Percentiles rank a stretch among this genome's conserved stretches.
Conservation (phyloP, 192 early-diverging fungal genomes). For the Coemansia sp. region DNA sequence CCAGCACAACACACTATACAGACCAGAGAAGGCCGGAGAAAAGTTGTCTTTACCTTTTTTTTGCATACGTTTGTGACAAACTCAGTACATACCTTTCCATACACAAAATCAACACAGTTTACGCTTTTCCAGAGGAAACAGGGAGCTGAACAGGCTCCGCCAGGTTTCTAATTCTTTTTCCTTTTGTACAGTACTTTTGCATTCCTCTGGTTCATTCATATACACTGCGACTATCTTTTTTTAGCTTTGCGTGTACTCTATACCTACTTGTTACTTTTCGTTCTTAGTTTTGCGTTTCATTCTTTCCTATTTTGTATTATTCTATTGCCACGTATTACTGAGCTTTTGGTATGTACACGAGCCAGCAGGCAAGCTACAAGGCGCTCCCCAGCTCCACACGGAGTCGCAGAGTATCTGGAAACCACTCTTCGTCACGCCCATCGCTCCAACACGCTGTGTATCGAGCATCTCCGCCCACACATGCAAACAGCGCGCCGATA, state of each 20-base stretch:
- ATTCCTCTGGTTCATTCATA: not conserved
- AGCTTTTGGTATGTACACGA: slow-evolving; percentile 30
- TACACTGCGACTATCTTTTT: not conserved
- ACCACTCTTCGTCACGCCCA: slow-evolving; percentile 29
- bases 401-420: slow-evolving; percentile 43
- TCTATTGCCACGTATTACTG: not conserved
- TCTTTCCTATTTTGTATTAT: not conserved
- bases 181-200: slow-evolving; percentile 5
- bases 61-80: not conserved
- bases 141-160: not conserved
- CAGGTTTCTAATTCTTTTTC: not conserved
- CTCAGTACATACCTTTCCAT: too few relatives aligned
- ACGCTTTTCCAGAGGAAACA: too few relatives aligned
- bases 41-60: not conserved
- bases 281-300: not conserved
- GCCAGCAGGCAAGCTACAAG: slow-evolving; percentile 43
- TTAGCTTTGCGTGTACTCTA: not conserved
- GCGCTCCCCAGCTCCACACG: slow-evolving; percentile 49
- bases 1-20: slow-evolving; percentile 3
- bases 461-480: slow-evolving; percentile 2
- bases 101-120: not conserved
- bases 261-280: not conserved
- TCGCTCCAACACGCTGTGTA: slow-evolving; percentile 35
- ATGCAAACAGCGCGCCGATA: slow-evolving; percentile 1
- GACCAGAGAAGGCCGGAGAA: not conserved